These are phyloP conservation scores for Hibiscus trionum DNA, from an alignment of 345 rosid genomes.

Conservation along the genomic window DNA sequence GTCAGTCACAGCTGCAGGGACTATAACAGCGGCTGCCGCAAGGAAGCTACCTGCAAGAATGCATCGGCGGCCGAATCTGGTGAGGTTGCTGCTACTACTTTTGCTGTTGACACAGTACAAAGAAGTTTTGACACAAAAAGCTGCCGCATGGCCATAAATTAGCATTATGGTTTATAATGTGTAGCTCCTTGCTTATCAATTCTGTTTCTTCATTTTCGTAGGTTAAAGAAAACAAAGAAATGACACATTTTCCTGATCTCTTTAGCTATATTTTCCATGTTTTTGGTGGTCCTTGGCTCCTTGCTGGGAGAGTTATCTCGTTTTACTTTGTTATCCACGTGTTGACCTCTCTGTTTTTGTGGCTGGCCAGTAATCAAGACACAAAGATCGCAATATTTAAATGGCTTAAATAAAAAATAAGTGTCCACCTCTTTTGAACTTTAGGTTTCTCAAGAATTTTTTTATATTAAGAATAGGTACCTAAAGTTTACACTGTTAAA, in stretches of 20 bases:
- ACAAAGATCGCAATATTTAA: too few species aligned
- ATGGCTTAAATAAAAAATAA: too few species aligned
- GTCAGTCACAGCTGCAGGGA: conserved; percentile 24
- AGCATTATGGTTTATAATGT: conserved; percentile 2
- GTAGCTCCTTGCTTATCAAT: neutral
- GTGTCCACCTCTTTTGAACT: too few species aligned
- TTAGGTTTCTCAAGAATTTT: too few species aligned
- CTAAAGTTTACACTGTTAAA: too few species aligned
- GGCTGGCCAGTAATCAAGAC: neutral
- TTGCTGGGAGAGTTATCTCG: neutral
- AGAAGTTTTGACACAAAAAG: neutral
- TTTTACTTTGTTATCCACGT: conserved; percentile 2
- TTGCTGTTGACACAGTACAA: neutral
- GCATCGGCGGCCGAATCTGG: conserved; percentile 3
- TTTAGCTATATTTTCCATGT: neutral
- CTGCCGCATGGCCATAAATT: neutral
- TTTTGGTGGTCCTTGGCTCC: neutral
- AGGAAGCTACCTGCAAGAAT: conserved; percentile 7
- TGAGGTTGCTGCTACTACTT: neutral
- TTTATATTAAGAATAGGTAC: too few species aligned
- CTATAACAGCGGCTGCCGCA: conserved; percentile 22
- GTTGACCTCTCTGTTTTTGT: neutral
- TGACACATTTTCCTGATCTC: conserved; percentile 3
- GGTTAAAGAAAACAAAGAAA: neutral
- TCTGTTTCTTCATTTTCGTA: neutral